Evolutionary conservation across 2,329 filamentous ascomycete species (phyloP), one percentile per base, ranked within the genome.

Genomic region (Colletotrichum liriopes): DNA sequence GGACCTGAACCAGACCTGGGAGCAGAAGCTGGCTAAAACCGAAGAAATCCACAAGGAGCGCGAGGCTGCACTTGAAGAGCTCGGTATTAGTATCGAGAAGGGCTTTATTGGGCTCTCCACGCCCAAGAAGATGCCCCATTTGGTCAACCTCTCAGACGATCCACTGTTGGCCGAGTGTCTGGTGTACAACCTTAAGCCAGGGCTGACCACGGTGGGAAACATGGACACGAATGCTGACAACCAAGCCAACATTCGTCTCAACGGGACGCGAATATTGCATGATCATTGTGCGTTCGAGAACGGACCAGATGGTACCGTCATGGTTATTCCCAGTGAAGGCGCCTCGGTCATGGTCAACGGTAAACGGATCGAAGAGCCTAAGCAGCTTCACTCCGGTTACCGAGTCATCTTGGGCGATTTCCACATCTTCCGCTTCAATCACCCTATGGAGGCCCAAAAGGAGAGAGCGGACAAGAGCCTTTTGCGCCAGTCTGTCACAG

Each of bases 341-440:
- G 96, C 96, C 1, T 94, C 95, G 14, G 94, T 99, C 70, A 99
- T 99, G 96, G 94, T 99, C 64, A 99, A 99, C 78, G 96, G 96
- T 70, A 90, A 96, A 75, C 93, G 95, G 23, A 93, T 98, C 65
- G 91, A 95, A 65, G 95, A 95, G 78, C 92, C 95, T 1, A 95
- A 93, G 75, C 90, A 95, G 75, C 86, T 99, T 54, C 93, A 95
- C 79, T 98, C 95, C 77, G 96, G 96, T 7, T 98, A 95, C 80
- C 93, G 96, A 73, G 93, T 99, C 65, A 99, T 99, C 74, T 87
- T 99, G 12, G 96, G 96, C 51, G 96, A 99, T 82, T 99, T 99
- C 77, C 96, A 99, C 81, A 99, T 99, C 73, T 98, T 99, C 84
- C 89, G 96, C 68, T 99, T 99, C 86, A 99, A 98, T 78, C 95